Evolutionary conservation across 139 green algal genomes (phyloP).

Genomic region (Eudorina sp.): DNA sequence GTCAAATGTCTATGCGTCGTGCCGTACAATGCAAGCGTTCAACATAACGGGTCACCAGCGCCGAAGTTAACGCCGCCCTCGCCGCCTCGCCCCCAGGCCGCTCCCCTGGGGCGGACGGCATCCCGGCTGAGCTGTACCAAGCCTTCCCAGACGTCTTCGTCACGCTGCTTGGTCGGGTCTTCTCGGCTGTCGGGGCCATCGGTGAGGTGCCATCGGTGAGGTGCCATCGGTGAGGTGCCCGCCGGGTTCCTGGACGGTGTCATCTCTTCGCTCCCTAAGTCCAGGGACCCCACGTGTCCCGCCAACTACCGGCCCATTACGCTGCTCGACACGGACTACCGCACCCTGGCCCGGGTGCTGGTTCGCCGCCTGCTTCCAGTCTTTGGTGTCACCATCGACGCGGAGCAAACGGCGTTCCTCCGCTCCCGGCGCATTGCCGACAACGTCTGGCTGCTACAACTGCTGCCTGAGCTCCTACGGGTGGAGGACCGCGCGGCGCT

Average conservation of each 20-base stretch:
- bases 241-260: background rate
- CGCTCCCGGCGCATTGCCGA: constrained; percentile 45
- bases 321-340: constrained; percentile 58
- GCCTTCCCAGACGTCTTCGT: too few relatives aligned
- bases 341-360: constrained; percentile 47
- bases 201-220: too few relatives aligned
- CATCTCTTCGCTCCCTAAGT: background rate
- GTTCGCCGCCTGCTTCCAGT: background rate
- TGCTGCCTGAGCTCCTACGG: constrained; percentile 13
- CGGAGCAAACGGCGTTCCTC: constrained; percentile 61
- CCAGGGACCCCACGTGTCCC: background rate
- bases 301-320: constrained; percentile 58
- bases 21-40: too few relatives aligned
- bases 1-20: too few relatives aligned
- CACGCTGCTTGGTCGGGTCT: too few relatives aligned
- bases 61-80: too few relatives aligned
- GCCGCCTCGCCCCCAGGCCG: too few relatives aligned
- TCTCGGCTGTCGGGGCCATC: too few relatives aligned
- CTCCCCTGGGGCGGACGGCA: too few relatives aligned
- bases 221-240: too few relatives aligned
- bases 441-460: constrained; percentile 42
- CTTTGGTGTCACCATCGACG: constrained; percentile 27
- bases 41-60: too few relatives aligned
- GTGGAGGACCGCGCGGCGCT: background rate
- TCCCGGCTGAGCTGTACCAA: too few relatives aligned